Evolutionary conservation across 2,329 filamentous ascomycete species (phyloP), one percentile per base, ranked within the genome.

Genomic region (Pestalotiopsis sp.): DNA sequence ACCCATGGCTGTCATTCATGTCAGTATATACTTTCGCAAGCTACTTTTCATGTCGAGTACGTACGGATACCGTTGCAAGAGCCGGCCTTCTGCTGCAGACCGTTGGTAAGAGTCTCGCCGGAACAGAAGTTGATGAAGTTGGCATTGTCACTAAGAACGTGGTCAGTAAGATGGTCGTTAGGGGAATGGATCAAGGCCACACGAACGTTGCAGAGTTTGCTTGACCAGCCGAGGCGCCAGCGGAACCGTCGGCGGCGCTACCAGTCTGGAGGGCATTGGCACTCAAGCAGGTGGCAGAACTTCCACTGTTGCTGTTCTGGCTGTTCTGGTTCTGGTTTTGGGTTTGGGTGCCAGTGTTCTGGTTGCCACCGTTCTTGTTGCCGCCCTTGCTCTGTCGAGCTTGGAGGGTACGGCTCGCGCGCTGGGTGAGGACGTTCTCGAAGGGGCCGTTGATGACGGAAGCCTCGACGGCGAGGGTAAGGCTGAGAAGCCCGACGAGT

Each of bases 71-170:
- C 86, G 76, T 91, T 91, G 80, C 89, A 91, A 44, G 89, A 91
- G 22, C 89, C 89, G 4, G 72, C 77, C 68, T 80, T 81, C 64
- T 85, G 80, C 76, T 91, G 89, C 35, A 84, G 78, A 73, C 89
- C 89, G 73, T 91, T 88, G 70, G 89, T 91, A 61, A 89, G 75
- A 0, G 80, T 84, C 75, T 84, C 72, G 59, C 84, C 86, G 4
- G 77, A 68, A 74, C 87, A 89, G 76, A 89, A 88, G 82, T 89
- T 89, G 83, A 89, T 88, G 75, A 89, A 89, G 80, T 90, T 90
- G 80, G 81, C 80, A 20, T 79, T 69, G 71, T 89, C 86, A 70
- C 87, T 89, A 66, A n/a, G 1, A 7, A 39, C 67, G 76, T 71
- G 77, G 73, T 64, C 24, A 68, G 67, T 14, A 22, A n/a, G 17